Conservation (phyloP, 1,284 basidiomycete species). For the Rhodotorula sp. region DNA sequence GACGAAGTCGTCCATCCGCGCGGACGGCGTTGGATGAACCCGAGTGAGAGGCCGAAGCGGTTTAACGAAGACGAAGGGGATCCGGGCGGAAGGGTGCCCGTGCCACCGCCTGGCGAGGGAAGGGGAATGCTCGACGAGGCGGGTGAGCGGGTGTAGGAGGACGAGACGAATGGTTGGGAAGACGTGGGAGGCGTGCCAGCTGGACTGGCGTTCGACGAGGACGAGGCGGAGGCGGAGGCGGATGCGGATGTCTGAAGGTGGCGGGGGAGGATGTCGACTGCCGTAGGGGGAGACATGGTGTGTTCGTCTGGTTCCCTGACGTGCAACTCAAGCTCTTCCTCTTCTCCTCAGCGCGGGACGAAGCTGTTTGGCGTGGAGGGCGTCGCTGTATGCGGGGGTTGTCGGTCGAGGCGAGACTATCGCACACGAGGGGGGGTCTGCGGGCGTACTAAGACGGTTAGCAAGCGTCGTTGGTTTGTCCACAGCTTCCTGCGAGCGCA, state of each 20-base stretch:
- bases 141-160: slow-evolving; percentile 1
- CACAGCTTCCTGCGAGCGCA: too few relatives aligned
- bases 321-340: too few relatives aligned
- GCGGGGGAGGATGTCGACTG: slow-evolving; percentile 18
- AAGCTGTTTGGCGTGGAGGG: too few relatives aligned
- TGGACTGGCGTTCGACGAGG: slow-evolving; percentile 8
- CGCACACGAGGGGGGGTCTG: background rate
- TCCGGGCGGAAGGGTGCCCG: background rate
- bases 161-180: background rate
- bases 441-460: too few relatives aligned
- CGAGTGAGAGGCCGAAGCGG: slow-evolving; percentile 36
- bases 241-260: slow-evolving; percentile 7
- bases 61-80: slow-evolving; percentile 22
- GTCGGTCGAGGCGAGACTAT: background rate
- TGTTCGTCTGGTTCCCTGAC: background rate
- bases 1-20: slow-evolving; percentile 26
- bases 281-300: background rate
- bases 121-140: background rate
- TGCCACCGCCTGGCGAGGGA: slow-evolving; percentile 5
- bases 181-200: slow-evolving; percentile 16
- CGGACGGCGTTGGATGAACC: slow-evolving; percentile 34
- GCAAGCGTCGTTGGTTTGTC: too few relatives aligned
- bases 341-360: too few relatives aligned
- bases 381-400: background rate
- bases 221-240: slow-evolving; percentile 15